Evolutionary conservation across 2,329 filamentous ascomycete species (phyloP), one percentile per base, ranked within the genome.

Genomic region (Diaporthe longicolla): DNA sequence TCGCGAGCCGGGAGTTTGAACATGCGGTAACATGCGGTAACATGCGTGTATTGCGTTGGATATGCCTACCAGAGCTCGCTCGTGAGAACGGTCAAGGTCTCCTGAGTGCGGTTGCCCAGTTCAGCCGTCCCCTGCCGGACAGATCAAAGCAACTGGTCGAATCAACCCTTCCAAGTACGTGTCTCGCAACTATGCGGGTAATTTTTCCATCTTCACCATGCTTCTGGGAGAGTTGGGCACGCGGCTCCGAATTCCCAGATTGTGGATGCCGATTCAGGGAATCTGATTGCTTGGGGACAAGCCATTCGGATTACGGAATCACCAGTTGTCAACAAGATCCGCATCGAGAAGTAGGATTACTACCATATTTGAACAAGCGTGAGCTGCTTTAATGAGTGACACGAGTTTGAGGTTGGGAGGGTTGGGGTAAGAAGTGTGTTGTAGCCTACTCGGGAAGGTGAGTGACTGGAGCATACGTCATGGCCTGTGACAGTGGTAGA

Each of bases 381-480:
- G 45, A n/a, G 45, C 21, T 50, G 45, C 45, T 50, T 11, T 21
- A 48, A 4, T 19, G 43, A 17, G 2, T 45, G 43, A 3, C 45
- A n/a, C 21, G 8, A 35, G 37, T 11, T 40, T 61, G 57, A 40
- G n/a, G 58, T 45, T 29, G 59, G 4, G 7, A 63, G 59, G 58
- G 58, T 63, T 45, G 37, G 58, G 58, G 59, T 63, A 45, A 40
- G 37, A 37, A 37, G 35, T 37, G 35, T 13, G 37, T 40, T 40
- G 37, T 43, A 43, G 40, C 40, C 40, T 48, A 21, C 19, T 21
- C 8, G 45, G 37, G 37, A n/a, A n/a, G 45, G 21, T 52, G 48
- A 48, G 40, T 65, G 59, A 65, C 17, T 50, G 43, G 35, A 32
- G 71, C 66, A 58, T 70, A 74, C 73, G 73, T 74, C 73, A 74